Base-by-base conservation (phyloP, 2,329 filamentous ascomycete species). In the Canariomyces notabilis region DNA sequence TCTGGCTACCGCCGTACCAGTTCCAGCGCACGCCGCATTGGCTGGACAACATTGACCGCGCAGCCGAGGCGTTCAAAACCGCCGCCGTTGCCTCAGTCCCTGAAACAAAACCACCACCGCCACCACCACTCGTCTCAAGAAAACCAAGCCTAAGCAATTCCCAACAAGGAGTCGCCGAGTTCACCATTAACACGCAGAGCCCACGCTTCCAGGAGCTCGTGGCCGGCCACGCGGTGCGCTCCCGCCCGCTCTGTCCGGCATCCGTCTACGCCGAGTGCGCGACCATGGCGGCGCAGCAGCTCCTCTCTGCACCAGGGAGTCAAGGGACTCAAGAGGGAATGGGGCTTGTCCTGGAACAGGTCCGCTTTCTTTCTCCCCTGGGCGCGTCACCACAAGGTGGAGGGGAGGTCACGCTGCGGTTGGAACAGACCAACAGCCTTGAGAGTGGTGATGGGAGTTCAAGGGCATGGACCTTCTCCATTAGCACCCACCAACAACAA, bases 181-280 rank as follows among this genome's bases (percentile, higher is more conserved):
- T 47, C 20, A 12, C 12, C 33, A 32, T 47, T 18, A 32, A 42
- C 20, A 23, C 19, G 6, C 1, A 15, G 3, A 36, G 32, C 21
- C 8, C 45, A 8, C 42, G 46, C 11, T 49, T 38, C 42, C 18
- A 6, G 18, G 26, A 32, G n/a, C 12, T 49, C 19, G 54, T 52
- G 15, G 22, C 41, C 21, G 59, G 59, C 11, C 58, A 60, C 36
- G 50, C 46, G 3, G 57, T 60, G 1, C 48, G 51, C 9, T 45
- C 46, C 1, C 39, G 49, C 6, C 42, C 53, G 2, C 46, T 60
- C 8, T 60, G 57, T 32, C 59, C 59, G 3, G 55, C 58, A 19
- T 53, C 57, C 12, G 42, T 61, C 42, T 61, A 60, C 46, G 51
- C 59, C 41, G 59, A 61, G 19, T 42, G 49, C n/a, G 57, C 45